phyloP scores from a whole-genome alignment of 2,329 filamentous ascomycete species.

The Cyclaneusma minus region DNA sequence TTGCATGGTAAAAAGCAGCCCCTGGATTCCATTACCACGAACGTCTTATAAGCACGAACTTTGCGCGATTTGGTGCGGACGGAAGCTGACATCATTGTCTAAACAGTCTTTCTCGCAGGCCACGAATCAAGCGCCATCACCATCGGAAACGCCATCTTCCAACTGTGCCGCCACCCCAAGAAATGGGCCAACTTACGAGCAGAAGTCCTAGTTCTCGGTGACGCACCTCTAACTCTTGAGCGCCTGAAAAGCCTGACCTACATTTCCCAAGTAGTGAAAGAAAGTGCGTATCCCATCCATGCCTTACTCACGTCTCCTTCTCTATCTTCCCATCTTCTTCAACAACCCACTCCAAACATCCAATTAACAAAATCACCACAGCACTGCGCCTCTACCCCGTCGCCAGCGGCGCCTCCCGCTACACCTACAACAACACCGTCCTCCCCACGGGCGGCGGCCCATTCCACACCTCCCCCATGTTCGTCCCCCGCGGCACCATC shows the following conservation, averaged over 20 bases:
- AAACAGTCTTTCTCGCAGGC: slow-evolving; percentile 10
- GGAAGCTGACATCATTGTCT: slow-evolving; percentile 9
- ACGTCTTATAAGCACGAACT: too few relatives aligned
- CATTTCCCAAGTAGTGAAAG: slow-evolving; percentile 9
- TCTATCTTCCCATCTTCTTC: slow-evolving; percentile 1
- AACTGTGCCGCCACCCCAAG: slow-evolving; percentile 10
- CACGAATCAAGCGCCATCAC: slow-evolving; percentile 11
- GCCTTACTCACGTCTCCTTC: too few relatives aligned
- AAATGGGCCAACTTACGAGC: slow-evolving; percentile 9
- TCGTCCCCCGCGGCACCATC: not conserved
- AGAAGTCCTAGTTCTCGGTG: slow-evolving; percentile 7
- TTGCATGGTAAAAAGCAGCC: slow-evolving; percentile 8
- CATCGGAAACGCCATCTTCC: slow-evolving; percentile 11
- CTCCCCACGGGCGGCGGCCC: not conserved
- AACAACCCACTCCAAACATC: not conserved
- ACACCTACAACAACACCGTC: slow-evolving; percentile 2
- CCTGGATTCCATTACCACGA: slow-evolving; percentile 7
- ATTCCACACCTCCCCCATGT: not conserved
- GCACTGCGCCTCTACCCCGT: slow-evolving; percentile 20
- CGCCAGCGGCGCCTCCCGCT: slow-evolving; percentile 9
- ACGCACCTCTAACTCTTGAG: slow-evolving; percentile 10
- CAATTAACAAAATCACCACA: too few relatives aligned
- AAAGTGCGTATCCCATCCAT: too few relatives aligned
- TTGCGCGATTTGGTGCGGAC: too few relatives aligned
- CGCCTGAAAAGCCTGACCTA: slow-evolving; percentile 9